Evolutionary conservation across 2,329 filamentous ascomycete genomes (phyloP).

Genomic region (Zarea fungicola): DNA sequence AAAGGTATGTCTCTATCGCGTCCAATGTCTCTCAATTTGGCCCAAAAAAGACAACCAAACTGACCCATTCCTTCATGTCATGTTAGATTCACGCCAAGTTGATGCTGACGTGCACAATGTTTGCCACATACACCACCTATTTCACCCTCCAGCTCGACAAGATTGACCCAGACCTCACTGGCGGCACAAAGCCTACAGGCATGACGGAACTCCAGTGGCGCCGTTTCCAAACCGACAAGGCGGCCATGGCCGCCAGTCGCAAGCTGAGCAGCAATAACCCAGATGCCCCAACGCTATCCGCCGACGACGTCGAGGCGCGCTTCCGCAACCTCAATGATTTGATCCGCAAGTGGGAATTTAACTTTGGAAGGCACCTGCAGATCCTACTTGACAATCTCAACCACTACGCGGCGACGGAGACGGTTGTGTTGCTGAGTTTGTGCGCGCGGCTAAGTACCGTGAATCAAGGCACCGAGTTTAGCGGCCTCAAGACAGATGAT

Average conservation of each 20-base stretch:
- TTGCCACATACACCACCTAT: slow-evolving; percentile 83
- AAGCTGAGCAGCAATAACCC: slow-evolving; percentile 19
- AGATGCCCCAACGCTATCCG: slow-evolving; percentile 26
- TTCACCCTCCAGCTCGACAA: slow-evolving; percentile 80
- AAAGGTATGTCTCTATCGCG: slow-evolving; percentile 52
- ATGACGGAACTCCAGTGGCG: slow-evolving; percentile 59
- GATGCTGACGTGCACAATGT: slow-evolving; percentile 92
- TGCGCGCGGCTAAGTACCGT: slow-evolving; percentile 78
- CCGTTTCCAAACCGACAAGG: slow-evolving; percentile 47
- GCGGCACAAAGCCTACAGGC: slow-evolving; percentile 51
- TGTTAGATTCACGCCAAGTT: slow-evolving; percentile 90
- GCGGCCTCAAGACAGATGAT: slow-evolving; percentile 55
- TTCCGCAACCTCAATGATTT: slow-evolving; percentile 80
- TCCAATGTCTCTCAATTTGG: not conserved
- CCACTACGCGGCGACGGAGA: slow-evolving; percentile 95
- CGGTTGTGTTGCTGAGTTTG: slow-evolving; percentile 84
- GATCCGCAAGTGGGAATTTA: slow-evolving; percentile 84
- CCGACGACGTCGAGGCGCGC: slow-evolving; percentile 39
- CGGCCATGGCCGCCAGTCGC: slow-evolving; percentile 35
- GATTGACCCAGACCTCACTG: slow-evolving; percentile 71
- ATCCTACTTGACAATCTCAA: slow-evolving; percentile 93
- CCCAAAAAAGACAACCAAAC: not conserved
- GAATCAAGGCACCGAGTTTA: slow-evolving; percentile 67
- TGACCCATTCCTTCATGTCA: not conserved
- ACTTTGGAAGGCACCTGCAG: slow-evolving; percentile 87